Evolutionary conservation across 192 early-diverging fungal genomes (phyloP), one percentile per base, ranked within the genome.

Genomic region (Rhizophlyctis rosea): DNA sequence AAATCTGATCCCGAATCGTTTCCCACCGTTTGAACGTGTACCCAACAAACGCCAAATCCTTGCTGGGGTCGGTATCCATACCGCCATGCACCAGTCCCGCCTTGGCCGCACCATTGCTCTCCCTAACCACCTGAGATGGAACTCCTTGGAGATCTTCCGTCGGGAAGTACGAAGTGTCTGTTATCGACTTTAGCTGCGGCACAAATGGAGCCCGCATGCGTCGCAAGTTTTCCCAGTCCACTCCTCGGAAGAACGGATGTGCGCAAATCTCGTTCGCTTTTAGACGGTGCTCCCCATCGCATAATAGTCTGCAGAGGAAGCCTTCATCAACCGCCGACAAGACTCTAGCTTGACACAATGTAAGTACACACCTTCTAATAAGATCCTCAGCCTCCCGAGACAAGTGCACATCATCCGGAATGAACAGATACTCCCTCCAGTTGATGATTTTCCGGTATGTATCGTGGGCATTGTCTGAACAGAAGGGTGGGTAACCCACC

Each of bases 1-100:
- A n/a, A n/a, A n/a, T n/a, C n/a, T n/a, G n/a, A n/a, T n/a, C n/a
- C n/a, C n/a, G n/a, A n/a, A n/a, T n/a, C n/a, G n/a, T n/a, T n/a
- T n/a, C n/a, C n/a, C n/a, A 99, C 57, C 93, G 77, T 72, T 97
- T 95, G 75, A 89, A 99, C 7, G 97, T 99, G 78, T 99, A 99
- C 21, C 97, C 97, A 32, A 99, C 89, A 84, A 99, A 99, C 28
- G 95, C 95, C 65, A 99, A 74, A 59, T 96, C 94, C 68, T 92
- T 94, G 73, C 94, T 88, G 50, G 87, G 67, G 44, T 74, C 70
- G 84, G 88, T 50, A 92, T 87, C 50, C 84, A 84, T 64, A 78
- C 14, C 76, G 81, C 36, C 80, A 76, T 90, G 91, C 91, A 66
- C 88, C n/a, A n/a, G n/a, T 85, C 29, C 92, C 84, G n/a, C 87